Base-by-base conservation (phyloP, 805 yeast genomes). In the Zygoascus bituminiphila region DNA sequence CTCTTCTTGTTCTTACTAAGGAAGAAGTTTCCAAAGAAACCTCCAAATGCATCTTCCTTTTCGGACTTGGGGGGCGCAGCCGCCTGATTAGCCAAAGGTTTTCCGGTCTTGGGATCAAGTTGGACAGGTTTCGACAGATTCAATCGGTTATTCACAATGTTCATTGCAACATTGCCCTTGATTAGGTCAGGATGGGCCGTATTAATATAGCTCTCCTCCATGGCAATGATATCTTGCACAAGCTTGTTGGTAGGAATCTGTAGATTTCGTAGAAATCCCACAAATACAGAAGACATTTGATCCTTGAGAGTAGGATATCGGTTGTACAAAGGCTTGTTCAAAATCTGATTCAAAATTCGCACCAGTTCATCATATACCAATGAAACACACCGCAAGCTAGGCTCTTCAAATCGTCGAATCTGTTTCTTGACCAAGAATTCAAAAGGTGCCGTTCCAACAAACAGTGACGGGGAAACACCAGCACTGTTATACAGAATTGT, bases 111-210 rank as follows among this genome's bases (percentile, higher is more conserved):
- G 50, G 95, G 93, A 66, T 86, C 95, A 47, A 87, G 83, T 19
- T 35, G 41, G 12, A 22, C n/a, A 17, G 42, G 42, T 46, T 80
- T 82, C 33, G 80, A 79, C 20, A 87, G 86, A 17, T 80, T 93
- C 67, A 88, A 70, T 65, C 80, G 86, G 57, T 93, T 97, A 64
- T 86, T 82, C 29, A 93, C 96, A 65, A 88, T 81, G 4, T 85
- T 81, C 93, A 91, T 84, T 5, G 98, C 98, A 61, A 84, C 89
- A 29, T 95, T 83, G 42, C 98, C 98, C 65, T 86, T 89, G 58
- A 93, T 75, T 61, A 93, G 78, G 65, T 93, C 98, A 3, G 98
- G 97, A 63, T 93, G 98, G 2, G 96, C 98, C 4, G 98, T 93
- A 68, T 93, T 93, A 58, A 93, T 88, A 67, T 93, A 93, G 2